Evolutionary conservation across 2,329 filamentous ascomycete genomes (phyloP).

Genomic region (Coniochaeta ligniaria): DNA sequence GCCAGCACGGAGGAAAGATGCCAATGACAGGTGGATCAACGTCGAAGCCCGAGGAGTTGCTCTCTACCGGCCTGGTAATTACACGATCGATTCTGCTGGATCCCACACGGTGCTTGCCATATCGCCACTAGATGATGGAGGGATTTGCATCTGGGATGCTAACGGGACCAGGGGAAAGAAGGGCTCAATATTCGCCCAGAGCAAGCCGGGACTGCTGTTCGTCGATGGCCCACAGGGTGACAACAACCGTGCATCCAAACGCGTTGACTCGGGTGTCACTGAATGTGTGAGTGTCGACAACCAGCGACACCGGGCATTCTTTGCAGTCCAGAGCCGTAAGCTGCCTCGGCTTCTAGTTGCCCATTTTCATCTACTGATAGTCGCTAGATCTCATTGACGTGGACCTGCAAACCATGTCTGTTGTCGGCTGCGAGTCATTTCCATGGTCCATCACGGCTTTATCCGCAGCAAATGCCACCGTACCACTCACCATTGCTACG

Average conservation of each 20-base stretch:
- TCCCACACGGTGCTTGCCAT: slow-evolving; percentile 49
- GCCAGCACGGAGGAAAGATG: slow-evolving; percentile 41
- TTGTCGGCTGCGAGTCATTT: slow-evolving; percentile 64
- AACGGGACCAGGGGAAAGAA: slow-evolving; percentile 44
- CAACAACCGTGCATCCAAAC: slow-evolving; percentile 45
- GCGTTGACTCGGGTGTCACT: slow-evolving; percentile 65
- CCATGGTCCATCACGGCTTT: slow-evolving; percentile 79
- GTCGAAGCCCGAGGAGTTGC: slow-evolving; percentile 70
- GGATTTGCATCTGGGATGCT: slow-evolving; percentile 80
- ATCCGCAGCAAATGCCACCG: slow-evolving; percentile 57
- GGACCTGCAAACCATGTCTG: slow-evolving; percentile 65
- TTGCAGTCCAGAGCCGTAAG: slow-evolving; percentile 68
- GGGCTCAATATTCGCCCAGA: slow-evolving; percentile 60
- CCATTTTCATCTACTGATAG: background rate
- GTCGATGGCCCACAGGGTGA: slow-evolving; percentile 39
- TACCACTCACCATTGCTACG: slow-evolving; percentile 79
- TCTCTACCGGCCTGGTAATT: slow-evolving; percentile 48
- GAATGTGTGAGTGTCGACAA: slow-evolving; percentile 81
- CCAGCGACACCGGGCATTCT: slow-evolving; percentile 59
- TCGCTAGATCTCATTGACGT: slow-evolving; percentile 63
- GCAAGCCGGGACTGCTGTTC: slow-evolving; percentile 60
- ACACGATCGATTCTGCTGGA: slow-evolving; percentile 36
- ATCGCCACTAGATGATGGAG: slow-evolving; percentile 78
- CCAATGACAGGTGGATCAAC: slow-evolving; percentile 25
- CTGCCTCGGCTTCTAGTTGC: slow-evolving; percentile 10